Base-by-base conservation (phyloP, 106 monocot species). In the Dendrobium officinale region DNA sequence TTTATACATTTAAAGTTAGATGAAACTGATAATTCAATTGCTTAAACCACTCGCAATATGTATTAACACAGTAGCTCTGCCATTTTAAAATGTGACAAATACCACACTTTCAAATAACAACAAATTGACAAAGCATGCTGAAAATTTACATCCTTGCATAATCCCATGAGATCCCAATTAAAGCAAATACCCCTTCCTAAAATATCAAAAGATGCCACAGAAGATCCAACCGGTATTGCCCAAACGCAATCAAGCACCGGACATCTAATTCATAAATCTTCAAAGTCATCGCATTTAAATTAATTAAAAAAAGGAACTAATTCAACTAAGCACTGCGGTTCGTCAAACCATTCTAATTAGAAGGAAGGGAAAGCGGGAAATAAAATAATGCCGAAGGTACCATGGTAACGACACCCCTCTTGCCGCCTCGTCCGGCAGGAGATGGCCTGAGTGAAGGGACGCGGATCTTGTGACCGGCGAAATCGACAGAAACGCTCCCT, bases 341-440 rank as follows among this genome's bases (percentile, higher is more conserved):
- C 6, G 3, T n/a, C 33, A 64, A 9, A 49, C 6, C 44, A 64
- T 24, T 18, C 45, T 41, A 43, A 6, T 55, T 29, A 31, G 26
- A 64, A 78, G 2, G 13, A 33, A 13, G 4, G 24, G 13, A 41
- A 29, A n/a, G 44, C 15, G 74, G 20, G 0, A 24, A n/a, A 70
- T 15, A 18, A 22, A 27, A 37, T 2, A 31, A 22, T 10, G 22
- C 41, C 1, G 40, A 77, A 84, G 73, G 48, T 87, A 93, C 93
- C 93, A 93, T 93, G 44, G 93, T 93, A 73, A 93, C 88, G 76
- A 89, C 93, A 3, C 90, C 90, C 55, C 86, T 82, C 74, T 87
- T 93, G 41, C 82, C 85, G 5, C 83, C 59, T 80, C 80, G 82
- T 9, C 88, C 85, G 31, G 80, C 18, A 4, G 68, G 6, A 4